These are phyloP conservation scores for Phytophthora syringae DNA, from an alignment of 352 stramenopile species.

Conservation along the genomic window DNA sequence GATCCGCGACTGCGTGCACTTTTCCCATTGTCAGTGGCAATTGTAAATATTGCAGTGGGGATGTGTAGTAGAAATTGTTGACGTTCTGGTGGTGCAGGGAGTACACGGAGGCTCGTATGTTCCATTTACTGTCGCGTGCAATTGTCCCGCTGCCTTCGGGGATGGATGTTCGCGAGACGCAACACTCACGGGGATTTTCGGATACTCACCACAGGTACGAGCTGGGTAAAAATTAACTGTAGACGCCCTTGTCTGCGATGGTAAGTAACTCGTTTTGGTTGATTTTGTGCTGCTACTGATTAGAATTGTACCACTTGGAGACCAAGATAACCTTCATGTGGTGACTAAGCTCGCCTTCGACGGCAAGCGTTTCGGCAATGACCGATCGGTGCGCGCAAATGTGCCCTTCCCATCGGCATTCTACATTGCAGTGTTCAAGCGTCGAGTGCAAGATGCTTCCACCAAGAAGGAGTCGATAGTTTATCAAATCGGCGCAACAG, in stretches of 20 bases:
- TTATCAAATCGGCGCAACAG: slow-evolving; percentile 57
- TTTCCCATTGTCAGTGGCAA: slow-evolving; percentile 41
- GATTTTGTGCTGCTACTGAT: neutral
- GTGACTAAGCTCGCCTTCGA: slow-evolving; percentile 52
- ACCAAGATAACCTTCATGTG: neutral
- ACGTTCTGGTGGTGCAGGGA: slow-evolving; percentile 24
- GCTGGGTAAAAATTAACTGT: neutral
- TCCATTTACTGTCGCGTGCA: slow-evolving; percentile 65
- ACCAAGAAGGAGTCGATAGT: slow-evolving; percentile 16
- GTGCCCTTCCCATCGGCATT: slow-evolving; percentile 61
- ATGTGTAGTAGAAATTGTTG: neutral
- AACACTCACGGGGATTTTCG: slow-evolving; percentile 35
- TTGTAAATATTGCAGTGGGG: neutral
- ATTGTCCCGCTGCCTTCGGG: slow-evolving; percentile 62
- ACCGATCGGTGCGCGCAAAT: slow-evolving; percentile 78
- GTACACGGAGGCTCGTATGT: slow-evolving; percentile 63
- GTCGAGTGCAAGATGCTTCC: slow-evolving; percentile 2
- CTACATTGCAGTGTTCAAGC: slow-evolving; percentile 62
- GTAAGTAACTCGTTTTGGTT: too few relatives aligned
- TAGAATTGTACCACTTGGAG: slow-evolving; percentile 20
- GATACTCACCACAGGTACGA: slow-evolving; percentile 51
- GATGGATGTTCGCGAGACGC: slow-evolving; percentile 57
- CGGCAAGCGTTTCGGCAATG: slow-evolving; percentile 52
- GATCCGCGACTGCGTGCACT: slow-evolving; percentile 41
- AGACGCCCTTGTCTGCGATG: too few relatives aligned